phyloP scores from a whole-genome alignment of 192 early-diverging fungal genomes.

The Coemansia sp. region DNA sequence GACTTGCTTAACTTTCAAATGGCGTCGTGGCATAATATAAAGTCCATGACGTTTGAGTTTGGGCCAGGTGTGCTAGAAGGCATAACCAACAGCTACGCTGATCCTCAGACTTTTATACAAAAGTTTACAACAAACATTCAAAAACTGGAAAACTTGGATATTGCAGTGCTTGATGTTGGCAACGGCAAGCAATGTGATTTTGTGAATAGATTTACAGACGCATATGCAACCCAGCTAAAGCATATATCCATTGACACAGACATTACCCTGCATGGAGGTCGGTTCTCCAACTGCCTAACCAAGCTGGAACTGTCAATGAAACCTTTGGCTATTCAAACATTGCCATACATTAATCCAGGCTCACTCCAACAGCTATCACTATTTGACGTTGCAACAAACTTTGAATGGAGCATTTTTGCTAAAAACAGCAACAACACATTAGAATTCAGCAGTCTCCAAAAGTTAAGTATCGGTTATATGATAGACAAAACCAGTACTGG shows the following conservation, averaged over 20 bases:
- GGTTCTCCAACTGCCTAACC: slow-evolving; percentile 3
- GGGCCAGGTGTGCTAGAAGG: slow-evolving; percentile 1
- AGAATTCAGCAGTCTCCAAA: background rate
- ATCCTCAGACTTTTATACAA: slow-evolving; percentile 6
- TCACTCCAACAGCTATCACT: slow-evolving; percentile 8
- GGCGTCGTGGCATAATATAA: slow-evolving; percentile 1
- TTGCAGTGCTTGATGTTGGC: background rate
- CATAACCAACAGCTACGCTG: background rate
- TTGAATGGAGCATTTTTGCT: slow-evolving; percentile 15
- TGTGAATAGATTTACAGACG: background rate
- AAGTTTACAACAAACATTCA: background rate
- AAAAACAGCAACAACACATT: background rate
- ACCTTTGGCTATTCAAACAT: slow-evolving; percentile 8
- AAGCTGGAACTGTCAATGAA: slow-evolving; percentile 10
- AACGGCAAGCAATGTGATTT: slow-evolving; percentile 1
- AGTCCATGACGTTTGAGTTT: background rate
- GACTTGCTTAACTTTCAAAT: slow-evolving; percentile 5
- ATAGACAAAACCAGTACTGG: background rate
- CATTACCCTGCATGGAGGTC: background rate
- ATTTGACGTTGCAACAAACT: slow-evolving; percentile 15
- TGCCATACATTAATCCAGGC: slow-evolving; percentile 8
- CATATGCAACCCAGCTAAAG: background rate
- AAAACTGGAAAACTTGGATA: slow-evolving; percentile 1
- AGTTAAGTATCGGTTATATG: slow-evolving; percentile 11
- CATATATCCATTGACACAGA: slow-evolving; percentile 3